phyloP scores from a whole-genome alignment of 140 eudicot species.

The Ambrosia hybrid region DNA sequence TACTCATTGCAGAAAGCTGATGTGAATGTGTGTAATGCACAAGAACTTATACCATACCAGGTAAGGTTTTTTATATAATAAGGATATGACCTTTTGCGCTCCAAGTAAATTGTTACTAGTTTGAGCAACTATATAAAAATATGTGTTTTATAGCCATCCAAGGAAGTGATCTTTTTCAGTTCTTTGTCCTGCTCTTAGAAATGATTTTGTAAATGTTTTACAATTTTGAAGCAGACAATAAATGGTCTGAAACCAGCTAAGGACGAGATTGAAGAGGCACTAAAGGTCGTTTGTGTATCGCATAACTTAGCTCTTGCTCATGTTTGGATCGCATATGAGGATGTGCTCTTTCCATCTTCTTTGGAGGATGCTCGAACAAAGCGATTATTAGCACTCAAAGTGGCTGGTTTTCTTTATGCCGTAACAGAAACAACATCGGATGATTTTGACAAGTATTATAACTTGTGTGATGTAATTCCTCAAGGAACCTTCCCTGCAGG shows the following conservation, averaged over 20 bases:
- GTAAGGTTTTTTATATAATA: not conserved
- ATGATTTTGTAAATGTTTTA: not conserved
- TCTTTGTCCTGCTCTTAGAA: not conserved
- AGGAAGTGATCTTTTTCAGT: not conserved
- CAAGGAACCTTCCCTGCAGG: too few relatives aligned
- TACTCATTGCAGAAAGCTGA: slow-evolving; percentile 2
- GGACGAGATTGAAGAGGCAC: slow-evolving; percentile 6
- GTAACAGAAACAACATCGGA: not conserved
- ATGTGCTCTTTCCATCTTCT: not conserved
- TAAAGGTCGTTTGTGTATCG: slow-evolving; percentile 1
- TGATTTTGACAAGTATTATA: not conserved
- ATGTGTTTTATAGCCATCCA: not conserved
- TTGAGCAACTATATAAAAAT: not conserved
- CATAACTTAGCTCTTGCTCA: not conserved
- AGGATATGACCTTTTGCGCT: not conserved
- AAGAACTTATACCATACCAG: slow-evolving; percentile 8
- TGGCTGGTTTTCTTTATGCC: not conserved
- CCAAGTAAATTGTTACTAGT: not conserved
- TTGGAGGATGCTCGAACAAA: not conserved
- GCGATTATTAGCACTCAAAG: slow-evolving; percentile 10
- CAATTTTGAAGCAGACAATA: slow-evolving; percentile 8
- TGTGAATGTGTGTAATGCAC: not conserved
- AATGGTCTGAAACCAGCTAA: not conserved
- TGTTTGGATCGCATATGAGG: slow-evolving; percentile 10
- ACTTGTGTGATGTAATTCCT: not conserved